Percentiles rank a stretch among this genome's conserved stretches.
phyloP scores from a whole-genome alignment of 768 basidiomycete genomes.

The Tephrocybe sp. region DNA sequence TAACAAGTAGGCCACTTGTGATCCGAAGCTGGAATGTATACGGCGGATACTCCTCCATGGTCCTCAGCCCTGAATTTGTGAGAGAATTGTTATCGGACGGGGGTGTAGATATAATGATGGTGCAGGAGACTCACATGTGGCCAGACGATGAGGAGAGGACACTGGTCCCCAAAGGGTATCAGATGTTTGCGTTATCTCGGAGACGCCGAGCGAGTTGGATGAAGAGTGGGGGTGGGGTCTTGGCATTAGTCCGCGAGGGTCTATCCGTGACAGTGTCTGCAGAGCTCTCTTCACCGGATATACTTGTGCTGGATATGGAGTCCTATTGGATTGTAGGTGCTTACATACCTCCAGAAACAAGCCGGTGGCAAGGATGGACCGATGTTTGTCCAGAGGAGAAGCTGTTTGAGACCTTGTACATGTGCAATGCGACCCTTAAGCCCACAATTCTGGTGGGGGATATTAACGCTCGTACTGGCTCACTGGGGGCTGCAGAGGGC shows the following conservation, averaged over 20 bases:
- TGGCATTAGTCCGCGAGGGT: background rate
- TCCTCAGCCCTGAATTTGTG: too few relatives aligned
- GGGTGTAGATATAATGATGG: background rate
- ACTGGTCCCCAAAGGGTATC: background rate
- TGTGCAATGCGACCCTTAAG: background rate
- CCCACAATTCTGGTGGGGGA: background rate
- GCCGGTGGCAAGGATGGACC: background rate
- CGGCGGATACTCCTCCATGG: too few relatives aligned
- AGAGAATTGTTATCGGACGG: too few relatives aligned
- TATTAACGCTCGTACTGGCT: conserved; percentile 3
- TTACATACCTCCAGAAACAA: background rate
- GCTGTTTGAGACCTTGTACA: background rate
- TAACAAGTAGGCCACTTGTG: too few relatives aligned
- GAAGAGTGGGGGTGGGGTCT: background rate
- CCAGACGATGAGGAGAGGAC: background rate
- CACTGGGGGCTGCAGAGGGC: background rate
- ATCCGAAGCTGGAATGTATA: too few relatives aligned
- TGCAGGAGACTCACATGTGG: conserved; percentile 3
- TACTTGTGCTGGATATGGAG: background rate
- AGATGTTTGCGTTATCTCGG: background rate
- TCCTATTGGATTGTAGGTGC: background rate
- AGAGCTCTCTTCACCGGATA: background rate
- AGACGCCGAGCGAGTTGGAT: background rate
- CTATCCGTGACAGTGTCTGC: background rate
- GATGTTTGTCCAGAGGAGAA: background rate